A percentile compares a stretch with the other conserved stretches of the same genome.
Conservation (phyloP, 2,329 filamentous ascomycete species). For the Aspergillus felis region DNA sequence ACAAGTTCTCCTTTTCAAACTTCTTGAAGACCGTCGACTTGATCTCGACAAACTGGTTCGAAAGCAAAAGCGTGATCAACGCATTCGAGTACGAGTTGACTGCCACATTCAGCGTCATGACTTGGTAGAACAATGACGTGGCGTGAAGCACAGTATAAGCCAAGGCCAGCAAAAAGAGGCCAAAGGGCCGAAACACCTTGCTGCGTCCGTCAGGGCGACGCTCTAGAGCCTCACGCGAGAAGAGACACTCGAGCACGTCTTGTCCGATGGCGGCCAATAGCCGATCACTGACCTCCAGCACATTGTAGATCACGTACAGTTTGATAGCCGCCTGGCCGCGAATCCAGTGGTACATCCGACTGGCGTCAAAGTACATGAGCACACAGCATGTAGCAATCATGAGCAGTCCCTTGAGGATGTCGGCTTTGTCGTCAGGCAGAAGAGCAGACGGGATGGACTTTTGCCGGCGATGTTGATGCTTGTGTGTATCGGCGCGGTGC, state of each 20-base stretch:
- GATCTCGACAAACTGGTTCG: conserved; percentile 98
- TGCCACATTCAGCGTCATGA: conserved; percentile 94
- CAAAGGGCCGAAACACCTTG: conserved; percentile 82
- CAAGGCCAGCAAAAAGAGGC: conserved; percentile 84
- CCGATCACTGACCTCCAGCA: conserved; percentile 84
- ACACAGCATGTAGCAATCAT: conserved; percentile 82
- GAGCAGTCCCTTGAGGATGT: conserved; percentile 83
- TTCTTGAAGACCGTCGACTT: conserved; percentile 98
- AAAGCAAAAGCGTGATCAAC: conserved; percentile 83
- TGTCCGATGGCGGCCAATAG: conserved; percentile 88
- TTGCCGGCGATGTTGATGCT: conserved; percentile 58
- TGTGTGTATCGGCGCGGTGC: conserved; percentile 29
- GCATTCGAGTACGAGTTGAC: conserved; percentile 99
- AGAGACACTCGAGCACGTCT: conserved; percentile 92
- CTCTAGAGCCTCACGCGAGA: conserved; percentile 88
- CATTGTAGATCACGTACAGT: conserved; percentile 97
- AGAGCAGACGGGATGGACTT: conserved; percentile 83
- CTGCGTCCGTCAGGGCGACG: conserved; percentile 83
- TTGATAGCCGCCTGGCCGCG: conserved; percentile 96
- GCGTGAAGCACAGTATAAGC: conserved; percentile 86
- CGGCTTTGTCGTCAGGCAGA: conserved; percentile 87
- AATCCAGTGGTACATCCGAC: conserved; percentile 97
- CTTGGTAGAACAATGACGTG: conserved; percentile 88
- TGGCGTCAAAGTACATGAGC: conserved; percentile 88
- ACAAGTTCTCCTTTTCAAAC: conserved; percentile 95